These are phyloP conservation scores for Diaporthe nobilis DNA, from an alignment of 2,329 filamentous ascomycete species.

Conservation along the genomic window DNA sequence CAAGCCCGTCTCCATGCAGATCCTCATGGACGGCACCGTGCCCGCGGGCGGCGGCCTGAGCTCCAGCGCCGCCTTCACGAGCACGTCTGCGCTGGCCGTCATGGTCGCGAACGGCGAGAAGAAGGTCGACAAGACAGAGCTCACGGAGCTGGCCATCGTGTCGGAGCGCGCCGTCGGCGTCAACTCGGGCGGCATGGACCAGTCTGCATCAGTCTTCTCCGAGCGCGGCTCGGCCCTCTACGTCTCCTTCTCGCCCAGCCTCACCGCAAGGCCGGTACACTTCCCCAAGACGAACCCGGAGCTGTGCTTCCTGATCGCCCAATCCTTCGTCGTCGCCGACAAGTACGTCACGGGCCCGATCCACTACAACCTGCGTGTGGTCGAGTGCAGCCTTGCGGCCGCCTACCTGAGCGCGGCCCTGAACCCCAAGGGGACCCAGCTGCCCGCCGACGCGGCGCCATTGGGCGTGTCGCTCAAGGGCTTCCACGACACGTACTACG, in stretches of 20 bases:
- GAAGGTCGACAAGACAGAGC: constrained; percentile 87
- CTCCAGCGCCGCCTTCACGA: constrained; percentile 94
- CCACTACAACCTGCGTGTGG: constrained; percentile 96
- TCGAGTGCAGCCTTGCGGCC: constrained; percentile 93
- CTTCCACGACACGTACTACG: constrained; percentile 88
- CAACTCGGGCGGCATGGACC: constrained; percentile 98
- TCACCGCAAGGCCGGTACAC: constrained; percentile 82
- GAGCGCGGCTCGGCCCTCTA: constrained; percentile 88
- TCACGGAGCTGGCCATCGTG: constrained; percentile 94
- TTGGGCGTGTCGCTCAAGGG: constrained; percentile 87
- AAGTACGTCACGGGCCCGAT: constrained; percentile 95
- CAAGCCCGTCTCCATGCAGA: constrained; percentile 82
- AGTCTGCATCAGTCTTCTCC: constrained; percentile 95
- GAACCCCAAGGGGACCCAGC: constrained; percentile 68
- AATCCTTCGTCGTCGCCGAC: constrained; percentile 93
- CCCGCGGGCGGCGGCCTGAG: constrained; percentile 93
- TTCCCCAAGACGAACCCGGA: constrained; percentile 88
- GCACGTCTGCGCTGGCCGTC: constrained; percentile 88
- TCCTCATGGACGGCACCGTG: constrained; percentile 92
- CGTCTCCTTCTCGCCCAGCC: constrained; percentile 87
- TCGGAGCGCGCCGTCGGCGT: constrained; percentile 95
- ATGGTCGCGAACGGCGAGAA: constrained; percentile 87
- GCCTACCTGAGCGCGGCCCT: constrained; percentile 73
- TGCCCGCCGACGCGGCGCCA: constrained; percentile 85
- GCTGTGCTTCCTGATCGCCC: constrained; percentile 92